Base-by-base conservation (phyloP, 768 basidiomycete species). In the Leccinellum luteum region DNA sequence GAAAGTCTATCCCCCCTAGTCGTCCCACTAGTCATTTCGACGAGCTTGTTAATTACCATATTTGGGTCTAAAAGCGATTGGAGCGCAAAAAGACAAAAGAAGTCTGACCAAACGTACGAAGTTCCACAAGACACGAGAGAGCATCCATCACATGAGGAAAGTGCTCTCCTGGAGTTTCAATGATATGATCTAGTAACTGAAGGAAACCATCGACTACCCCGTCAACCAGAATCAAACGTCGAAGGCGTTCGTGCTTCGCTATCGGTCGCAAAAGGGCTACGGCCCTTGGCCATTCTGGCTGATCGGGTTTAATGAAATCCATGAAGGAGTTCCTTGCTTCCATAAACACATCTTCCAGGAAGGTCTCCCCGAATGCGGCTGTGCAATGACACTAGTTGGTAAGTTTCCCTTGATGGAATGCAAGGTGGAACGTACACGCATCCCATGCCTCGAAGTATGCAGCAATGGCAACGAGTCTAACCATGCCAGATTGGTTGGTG, bases 91-190 rank as follows among this genome's bases (percentile, higher is more conserved):
- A 13, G n/a, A 25, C 4, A 17, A 43, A 7, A 7, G 28, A 28
- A 13, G 14, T 12, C 19, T 2, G 21, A 9, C 7, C 12, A 34
- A n/a, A 21, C 57, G 19, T 50, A 64, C 63, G 48, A 51, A 53
- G 31, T 50, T 59, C 51, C 25, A 59, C 38, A 14, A 64, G 60
- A 21, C 52, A 59, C 17, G 44, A 56, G 44, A 64, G 63, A 38
- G 51, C 63, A 38, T 62, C 60, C 63, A 64, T 64, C 45, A 54
- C 54, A 21, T 62, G 60, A 17, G 48, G 50, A 43, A 62, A 64
- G 45, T 62, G 55, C 9, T 48, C 52, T 7, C 49, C 58, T 1
- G 57, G 60, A 30, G 17, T 17, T 10, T 27, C 13, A 10, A 58
- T 48, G 23, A 43, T 48, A 21, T 53, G 34, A 30, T 61, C 63